phyloP scores from a whole-genome alignment of 148 eudicot genomes.

The Salicornia ramosissima region DNA sequence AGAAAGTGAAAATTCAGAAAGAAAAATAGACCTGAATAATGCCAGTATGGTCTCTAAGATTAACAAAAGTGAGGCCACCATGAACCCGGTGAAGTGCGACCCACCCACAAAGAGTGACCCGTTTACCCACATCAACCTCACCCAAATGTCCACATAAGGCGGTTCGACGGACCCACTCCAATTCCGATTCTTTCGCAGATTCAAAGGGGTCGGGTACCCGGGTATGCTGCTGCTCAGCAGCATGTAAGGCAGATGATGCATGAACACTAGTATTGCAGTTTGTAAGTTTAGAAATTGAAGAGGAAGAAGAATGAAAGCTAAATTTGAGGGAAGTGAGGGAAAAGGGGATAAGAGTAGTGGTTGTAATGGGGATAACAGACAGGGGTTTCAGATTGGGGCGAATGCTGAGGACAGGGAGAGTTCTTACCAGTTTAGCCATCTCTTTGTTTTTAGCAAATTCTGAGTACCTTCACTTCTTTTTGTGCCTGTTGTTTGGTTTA shows the following conservation, averaged over 20 bases:
- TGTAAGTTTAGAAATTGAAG: constrained; percentile 9
- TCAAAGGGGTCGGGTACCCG: constrained; percentile 22
- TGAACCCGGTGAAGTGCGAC: constrained; percentile 84
- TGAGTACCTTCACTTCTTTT: too few species aligned
- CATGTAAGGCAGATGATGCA: constrained; percentile 9
- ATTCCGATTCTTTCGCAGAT: constrained; percentile 27
- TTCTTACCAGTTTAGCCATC: constrained; percentile 52
- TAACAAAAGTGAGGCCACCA: constrained; percentile 75
- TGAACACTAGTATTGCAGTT: constrained; percentile 1
- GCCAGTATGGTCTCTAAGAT: constrained; percentile 78
- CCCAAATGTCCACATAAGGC: constrained; percentile 66
- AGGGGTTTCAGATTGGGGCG: constrained; percentile 36
- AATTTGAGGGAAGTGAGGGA: constrained; percentile 29
- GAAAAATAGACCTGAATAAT: constrained; percentile 59
- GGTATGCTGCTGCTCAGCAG: constrained; percentile 12
- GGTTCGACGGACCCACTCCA: constrained; percentile 67
- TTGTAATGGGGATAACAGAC: constrained; percentile 21
- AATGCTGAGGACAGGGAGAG: constrained; percentile 35
- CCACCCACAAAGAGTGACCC: constrained; percentile 91
- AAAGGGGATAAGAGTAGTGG: constrained; percentile 14
- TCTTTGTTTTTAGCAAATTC: not conserved
- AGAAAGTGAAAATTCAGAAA: not conserved
- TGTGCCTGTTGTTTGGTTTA: too few species aligned
- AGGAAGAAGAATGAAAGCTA: constrained; percentile 7
- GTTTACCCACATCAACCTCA: constrained; percentile 59